Evolutionary conservation across 306 rosid species (phyloP), one percentile per base, ranked within the genome.

Genomic region (Casuarina equisetifolia): DNA sequence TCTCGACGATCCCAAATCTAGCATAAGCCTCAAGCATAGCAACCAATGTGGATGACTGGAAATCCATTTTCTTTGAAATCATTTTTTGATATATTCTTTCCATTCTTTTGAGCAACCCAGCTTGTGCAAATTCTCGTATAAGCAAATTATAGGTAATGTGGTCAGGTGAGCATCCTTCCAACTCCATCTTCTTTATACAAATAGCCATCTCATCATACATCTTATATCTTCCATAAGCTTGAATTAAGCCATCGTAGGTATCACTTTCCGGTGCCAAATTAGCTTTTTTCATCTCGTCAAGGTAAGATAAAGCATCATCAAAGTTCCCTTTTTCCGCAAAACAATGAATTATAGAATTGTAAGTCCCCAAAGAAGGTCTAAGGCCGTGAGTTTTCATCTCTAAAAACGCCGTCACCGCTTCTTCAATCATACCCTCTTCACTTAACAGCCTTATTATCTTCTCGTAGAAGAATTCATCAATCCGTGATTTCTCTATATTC

Each of bases 21-120:
- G 88, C 83, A 76, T 92, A 92, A 84, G 87, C 88, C 82, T 90
- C 91, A 6, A 90, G 85, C 93, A 92, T 89, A 7, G 88, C 90
- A 79, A 89, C 79, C 72, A 87, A 79, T 36, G 91, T 90, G 58
- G 91, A 81, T 67, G 91, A 77, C 57, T 87, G 89, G 71, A 92
- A 75, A 38, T n/a, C 62, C 92, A 86, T 89, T 84, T 86, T 67
- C 74, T 86, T 89, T 1, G 93, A 90, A 77, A 77, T 40, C 92
- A 89, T 85, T 58, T 88, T 77, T 70, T 85, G 91, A 80, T 83
- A 82, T 1, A 86, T 15, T 79, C 85, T 85, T 83, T 87, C 91
- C 88, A 87, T 86, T 78, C 85, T 84, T 43, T 77, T 88, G 71
- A 92, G 89, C 78, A 89, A 74, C 49, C 93, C 92, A 10, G 88